phyloP scores from a whole-genome alignment of 148 eudicot genomes.

The Rhododendron griersonianum region DNA sequence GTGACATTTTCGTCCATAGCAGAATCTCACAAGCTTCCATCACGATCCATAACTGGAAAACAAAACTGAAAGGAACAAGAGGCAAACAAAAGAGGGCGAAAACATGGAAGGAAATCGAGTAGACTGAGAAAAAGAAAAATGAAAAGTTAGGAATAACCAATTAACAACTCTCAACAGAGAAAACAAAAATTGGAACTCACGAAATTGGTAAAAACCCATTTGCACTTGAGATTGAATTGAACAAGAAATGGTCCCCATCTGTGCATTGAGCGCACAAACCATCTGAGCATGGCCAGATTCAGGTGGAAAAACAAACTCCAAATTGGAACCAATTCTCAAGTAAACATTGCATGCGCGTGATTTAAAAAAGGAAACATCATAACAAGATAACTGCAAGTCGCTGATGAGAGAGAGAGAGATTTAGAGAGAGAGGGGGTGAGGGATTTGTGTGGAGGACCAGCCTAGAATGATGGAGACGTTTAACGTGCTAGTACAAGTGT shows the following conservation, averaged over 20 bases:
- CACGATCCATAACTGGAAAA: not conserved
- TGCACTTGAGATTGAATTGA: not conserved
- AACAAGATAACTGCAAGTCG: constrained; percentile 4
- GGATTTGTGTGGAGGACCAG: constrained; percentile 20
- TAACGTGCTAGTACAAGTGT: not conserved
- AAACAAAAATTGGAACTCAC: not conserved
- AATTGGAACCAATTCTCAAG: not conserved
- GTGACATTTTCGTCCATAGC: not conserved
- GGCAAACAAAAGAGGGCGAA: not conserved
- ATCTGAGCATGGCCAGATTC: not conserved
- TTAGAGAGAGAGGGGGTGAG: not conserved
- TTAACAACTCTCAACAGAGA: not conserved
- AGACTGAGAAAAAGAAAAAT: too few species aligned
- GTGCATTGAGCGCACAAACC: not conserved
- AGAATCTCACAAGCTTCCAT: not conserved
- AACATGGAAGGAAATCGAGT: too few species aligned
- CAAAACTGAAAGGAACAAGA: not conserved
- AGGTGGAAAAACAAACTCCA: not conserved
- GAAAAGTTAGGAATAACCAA: too few species aligned
- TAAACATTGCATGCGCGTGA: constrained; percentile 27
- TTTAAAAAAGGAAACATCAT: not conserved
- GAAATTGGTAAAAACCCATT: not conserved
- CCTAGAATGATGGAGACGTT: not conserved
- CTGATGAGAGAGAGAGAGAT: not conserved
- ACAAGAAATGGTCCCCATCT: not conserved